Conservation (phyloP, 1,139 yeast genomes). For the Yamadazyma conglobata region DNA sequence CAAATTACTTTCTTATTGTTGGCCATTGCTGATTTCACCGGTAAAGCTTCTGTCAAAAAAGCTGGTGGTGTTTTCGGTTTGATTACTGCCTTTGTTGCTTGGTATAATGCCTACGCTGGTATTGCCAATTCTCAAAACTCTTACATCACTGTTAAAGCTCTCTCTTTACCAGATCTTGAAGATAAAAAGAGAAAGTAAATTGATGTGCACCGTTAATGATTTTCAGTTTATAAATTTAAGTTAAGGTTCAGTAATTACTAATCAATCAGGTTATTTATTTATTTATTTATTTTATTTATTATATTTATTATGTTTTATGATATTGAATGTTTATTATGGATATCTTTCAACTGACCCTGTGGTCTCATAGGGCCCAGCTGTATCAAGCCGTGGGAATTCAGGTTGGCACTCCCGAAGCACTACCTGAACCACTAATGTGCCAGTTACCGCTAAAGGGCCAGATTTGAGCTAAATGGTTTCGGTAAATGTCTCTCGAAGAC, state of each 20-base stretch:
- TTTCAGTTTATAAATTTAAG: conserved; percentile 1
- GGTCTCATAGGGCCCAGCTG: too few relatives aligned
- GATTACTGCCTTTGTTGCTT: conserved; percentile 74
- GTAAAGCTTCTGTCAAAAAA: conserved; percentile 32
- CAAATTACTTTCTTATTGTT: conserved; percentile 65
- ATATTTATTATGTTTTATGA: conserved; percentile 4
- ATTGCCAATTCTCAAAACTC: conserved; percentile 69
- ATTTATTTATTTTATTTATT: conserved; percentile 5
- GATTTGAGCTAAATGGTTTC: too few relatives aligned
- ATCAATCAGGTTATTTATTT: conserved; percentile 1
- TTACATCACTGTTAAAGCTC: conserved; percentile 55
- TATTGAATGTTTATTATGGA: background rate
- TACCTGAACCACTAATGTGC: too few relatives aligned
- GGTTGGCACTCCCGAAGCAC: too few relatives aligned
- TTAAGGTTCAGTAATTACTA: too few relatives aligned
- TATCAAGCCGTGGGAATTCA: too few relatives aligned
- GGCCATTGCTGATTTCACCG: conserved; percentile 52
- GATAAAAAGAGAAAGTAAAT: conserved; percentile 13
- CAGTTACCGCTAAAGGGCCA: too few relatives aligned
- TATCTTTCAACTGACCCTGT: too few relatives aligned
- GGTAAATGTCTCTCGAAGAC: too few relatives aligned
- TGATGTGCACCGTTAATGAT: conserved; percentile 9
- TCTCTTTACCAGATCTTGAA: conserved; percentile 28
- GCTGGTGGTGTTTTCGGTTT: conserved; percentile 84
- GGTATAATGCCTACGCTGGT: conserved; percentile 95